Evolutionary conservation across 148 eudicot genomes (phyloP).

Genomic region (Mesembryanthemum crystallinum): DNA sequence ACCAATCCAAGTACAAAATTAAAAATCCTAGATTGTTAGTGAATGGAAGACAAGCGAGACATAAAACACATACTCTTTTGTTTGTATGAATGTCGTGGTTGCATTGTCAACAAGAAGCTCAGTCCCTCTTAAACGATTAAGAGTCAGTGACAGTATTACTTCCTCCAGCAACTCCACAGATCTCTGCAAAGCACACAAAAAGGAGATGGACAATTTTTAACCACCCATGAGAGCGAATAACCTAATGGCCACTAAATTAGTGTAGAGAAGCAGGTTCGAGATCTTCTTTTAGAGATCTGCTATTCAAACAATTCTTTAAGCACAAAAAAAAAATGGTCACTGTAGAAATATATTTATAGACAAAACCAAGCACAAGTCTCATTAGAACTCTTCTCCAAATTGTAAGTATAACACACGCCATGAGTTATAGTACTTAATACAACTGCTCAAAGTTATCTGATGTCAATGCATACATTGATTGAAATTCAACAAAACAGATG

Average conservation of each 20-base stretch:
- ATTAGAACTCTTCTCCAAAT: not conserved
- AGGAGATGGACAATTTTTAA: too few species aligned
- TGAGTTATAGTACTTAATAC: not conserved
- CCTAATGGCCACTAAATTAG: too few species aligned
- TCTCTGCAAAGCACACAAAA: conserved; percentile 41
- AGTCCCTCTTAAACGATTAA: conserved; percentile 64
- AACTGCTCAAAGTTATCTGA: not conserved
- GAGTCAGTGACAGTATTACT: conserved; percentile 76
- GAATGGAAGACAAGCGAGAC: not conserved
- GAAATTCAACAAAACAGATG: not conserved
- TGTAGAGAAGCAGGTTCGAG: not conserved
- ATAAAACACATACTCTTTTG: conserved; percentile 57
- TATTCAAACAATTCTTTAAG: not conserved
- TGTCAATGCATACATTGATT: not conserved
- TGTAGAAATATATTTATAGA: not conserved
- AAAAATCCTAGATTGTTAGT: not conserved
- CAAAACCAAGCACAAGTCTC: not conserved
- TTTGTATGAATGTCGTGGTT: conserved; percentile 71
- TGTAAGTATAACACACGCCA: not conserved
- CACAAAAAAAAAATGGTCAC: not conserved
- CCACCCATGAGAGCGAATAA: not conserved
- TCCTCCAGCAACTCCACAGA: conserved; percentile 88
- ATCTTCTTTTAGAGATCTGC: not conserved
- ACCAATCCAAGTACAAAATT: not conserved
- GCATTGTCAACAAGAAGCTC: conserved; percentile 47